Evolutionary conservation across 2,329 filamentous ascomycete genomes (phyloP).

Genomic region (Cryphonectria nitschkei): DNA sequence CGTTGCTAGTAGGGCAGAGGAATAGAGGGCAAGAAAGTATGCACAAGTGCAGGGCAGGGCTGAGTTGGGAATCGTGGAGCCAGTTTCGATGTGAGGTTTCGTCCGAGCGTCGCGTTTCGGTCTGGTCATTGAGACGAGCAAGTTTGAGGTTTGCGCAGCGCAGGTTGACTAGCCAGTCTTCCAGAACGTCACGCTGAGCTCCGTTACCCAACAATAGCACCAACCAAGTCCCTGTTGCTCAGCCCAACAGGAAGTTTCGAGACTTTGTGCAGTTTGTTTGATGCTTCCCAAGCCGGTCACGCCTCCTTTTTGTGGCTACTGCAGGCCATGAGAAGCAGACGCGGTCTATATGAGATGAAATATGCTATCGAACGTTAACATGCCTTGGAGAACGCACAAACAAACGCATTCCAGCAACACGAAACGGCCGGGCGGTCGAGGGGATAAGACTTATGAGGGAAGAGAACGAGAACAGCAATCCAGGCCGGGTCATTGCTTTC

Average conservation of each 20-base stretch:
- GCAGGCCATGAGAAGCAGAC: neutral
- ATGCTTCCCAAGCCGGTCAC: slow-evolving; percentile 14
- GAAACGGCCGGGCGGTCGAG: neutral
- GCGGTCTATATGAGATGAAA: slow-evolving; percentile 5
- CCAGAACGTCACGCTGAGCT: neutral
- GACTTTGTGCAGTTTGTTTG: slow-evolving; percentile 8
- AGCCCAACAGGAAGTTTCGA: neutral
- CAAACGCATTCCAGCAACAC: neutral
- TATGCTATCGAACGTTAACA: neutral
- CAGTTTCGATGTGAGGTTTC: slow-evolving; percentile 26
- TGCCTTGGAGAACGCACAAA: neutral
- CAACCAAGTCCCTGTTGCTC: neutral
- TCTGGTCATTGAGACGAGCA: slow-evolving; percentile 24
- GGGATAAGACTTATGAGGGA: no score
- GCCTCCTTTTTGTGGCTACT: slow-evolving; percentile 4
- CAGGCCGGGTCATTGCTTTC: neutral
- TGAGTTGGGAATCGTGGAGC: slow-evolving; percentile 5
- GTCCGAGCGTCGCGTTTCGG: slow-evolving; percentile 25
- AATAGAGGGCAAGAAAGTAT: slow-evolving; percentile 14
- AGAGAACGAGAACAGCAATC: neutral
- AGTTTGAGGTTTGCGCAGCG: slow-evolving; percentile 25
- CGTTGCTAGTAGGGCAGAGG: neutral
- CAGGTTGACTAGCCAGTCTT: neutral
- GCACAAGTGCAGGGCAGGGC: slow-evolving; percentile 6
- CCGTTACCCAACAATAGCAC: slow-evolving; percentile 1